Percentiles rank a stretch among this genome's conserved stretches.
phyloP scores from a whole-genome alignment of 192 early-diverging fungal genomes.

The Podila verticillata region DNA sequence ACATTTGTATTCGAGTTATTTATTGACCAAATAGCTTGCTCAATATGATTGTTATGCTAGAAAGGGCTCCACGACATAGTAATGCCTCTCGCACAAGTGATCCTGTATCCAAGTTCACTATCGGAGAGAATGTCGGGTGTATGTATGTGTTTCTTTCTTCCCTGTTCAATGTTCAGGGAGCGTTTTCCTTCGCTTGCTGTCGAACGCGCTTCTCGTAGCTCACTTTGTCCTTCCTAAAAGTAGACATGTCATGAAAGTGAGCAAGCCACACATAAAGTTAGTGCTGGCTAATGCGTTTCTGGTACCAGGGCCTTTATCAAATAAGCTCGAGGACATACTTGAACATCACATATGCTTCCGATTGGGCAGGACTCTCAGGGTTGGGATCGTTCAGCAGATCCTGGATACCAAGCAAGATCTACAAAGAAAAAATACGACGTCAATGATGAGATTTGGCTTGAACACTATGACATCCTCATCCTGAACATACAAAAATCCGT shows the following conservation, averaged over 20 bases:
- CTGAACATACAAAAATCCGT: background rate
- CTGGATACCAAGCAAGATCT: conserved; percentile 94
- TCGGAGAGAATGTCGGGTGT: too few relatives aligned
- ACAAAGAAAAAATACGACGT: conserved; percentile 1
- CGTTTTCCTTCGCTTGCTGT: conserved; percentile 65
- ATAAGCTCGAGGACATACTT: conserved; percentile 51
- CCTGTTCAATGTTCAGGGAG: conserved; percentile 6
- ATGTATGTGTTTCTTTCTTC: too few relatives aligned
- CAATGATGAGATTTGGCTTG: background rate
- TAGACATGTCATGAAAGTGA: background rate
- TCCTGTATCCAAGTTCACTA: too few relatives aligned
- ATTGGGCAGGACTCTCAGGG: conserved; percentile 87
- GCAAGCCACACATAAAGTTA: background rate
- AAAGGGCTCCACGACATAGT: background rate
- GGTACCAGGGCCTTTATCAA: conserved; percentile 6
- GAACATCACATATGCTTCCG: conserved; percentile 83
- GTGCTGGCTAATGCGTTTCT: too few relatives aligned
- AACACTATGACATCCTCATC: background rate
- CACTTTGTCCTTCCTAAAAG: conserved; percentile 54
- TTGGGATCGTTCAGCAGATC: conserved; percentile 94
- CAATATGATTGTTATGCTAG: background rate
- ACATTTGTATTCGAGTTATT: too few relatives aligned
- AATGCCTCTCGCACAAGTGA: too few relatives aligned
- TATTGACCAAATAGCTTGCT: too few relatives aligned
- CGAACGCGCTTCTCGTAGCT: conserved; percentile 67